Evolutionary conservation across 176 grass and related monocot species (phyloP).

Genomic region (Triticum turgidum): DNA sequence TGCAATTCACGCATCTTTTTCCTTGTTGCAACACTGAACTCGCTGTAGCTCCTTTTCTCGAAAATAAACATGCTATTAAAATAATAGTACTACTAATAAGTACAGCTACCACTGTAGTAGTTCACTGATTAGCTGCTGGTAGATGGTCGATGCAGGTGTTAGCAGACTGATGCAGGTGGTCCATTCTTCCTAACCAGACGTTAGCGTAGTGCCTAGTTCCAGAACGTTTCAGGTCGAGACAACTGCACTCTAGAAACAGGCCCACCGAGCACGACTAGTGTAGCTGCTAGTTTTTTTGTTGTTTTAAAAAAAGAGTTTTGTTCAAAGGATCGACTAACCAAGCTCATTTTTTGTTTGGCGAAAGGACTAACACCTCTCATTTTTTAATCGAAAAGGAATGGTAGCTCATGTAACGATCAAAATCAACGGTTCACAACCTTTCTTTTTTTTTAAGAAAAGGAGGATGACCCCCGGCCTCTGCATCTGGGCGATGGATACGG

Average conservation of each 20-base stretch:
- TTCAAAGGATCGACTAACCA: not conserved
- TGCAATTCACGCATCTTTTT: conserved; percentile 36
- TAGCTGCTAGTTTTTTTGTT: not conserved
- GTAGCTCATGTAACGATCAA: too few species aligned
- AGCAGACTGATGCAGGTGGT: not conserved
- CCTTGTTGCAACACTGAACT: not conserved
- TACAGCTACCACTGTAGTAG: not conserved
- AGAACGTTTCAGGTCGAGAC: conserved; percentile 16
- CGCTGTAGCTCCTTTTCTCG: not conserved
- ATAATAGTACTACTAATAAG: not conserved
- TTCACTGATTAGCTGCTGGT: conserved; percentile 22
- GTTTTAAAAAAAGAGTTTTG: too few species aligned
- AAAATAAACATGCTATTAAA: too few species aligned
- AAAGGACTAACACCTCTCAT: too few species aligned
- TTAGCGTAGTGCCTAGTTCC: conserved; percentile 2
- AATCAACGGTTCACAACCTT: too few species aligned
- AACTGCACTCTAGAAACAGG: not conserved
- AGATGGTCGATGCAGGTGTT: conserved; percentile 20
- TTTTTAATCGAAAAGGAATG: too few species aligned
- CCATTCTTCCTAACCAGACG: conserved; percentile 9
- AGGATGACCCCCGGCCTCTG: too few species aligned
- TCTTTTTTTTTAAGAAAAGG: too few species aligned
- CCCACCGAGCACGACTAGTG: not conserved
- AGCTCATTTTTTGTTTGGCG: too few species aligned
- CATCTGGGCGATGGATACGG: too few species aligned